Conservation (phyloP, 208 protist genomes). For the Acanthamoeba lenticulata region DNA sequence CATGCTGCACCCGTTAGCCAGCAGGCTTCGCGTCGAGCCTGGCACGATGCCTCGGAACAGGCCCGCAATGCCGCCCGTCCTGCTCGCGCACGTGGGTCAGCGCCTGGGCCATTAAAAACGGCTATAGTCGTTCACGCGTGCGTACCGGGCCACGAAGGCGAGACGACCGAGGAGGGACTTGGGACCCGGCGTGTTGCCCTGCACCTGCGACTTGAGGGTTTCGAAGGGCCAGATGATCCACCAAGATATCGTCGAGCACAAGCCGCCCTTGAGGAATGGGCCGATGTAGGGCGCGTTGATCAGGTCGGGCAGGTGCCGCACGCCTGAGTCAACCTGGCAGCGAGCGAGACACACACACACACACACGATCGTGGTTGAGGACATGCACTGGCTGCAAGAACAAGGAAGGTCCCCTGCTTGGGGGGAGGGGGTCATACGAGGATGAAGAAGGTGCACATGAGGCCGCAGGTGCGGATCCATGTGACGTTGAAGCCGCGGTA, state of each 20-base stretch:
- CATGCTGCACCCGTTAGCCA: conserved; percentile 65
- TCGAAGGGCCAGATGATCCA: conserved; percentile 73
- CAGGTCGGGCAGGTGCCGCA: conserved; percentile 63
- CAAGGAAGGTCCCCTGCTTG: neutral
- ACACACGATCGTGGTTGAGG: neutral
- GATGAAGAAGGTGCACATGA: conserved; percentile 72
- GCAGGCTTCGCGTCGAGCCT: conserved; percentile 49
- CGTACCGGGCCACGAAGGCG: conserved; percentile 21
- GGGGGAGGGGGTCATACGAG: neutral
- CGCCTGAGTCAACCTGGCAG: conserved; percentile 61
- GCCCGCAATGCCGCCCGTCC: conserved; percentile 67
- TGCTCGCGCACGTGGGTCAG: neutral
- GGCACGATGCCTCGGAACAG: conserved; percentile 72
- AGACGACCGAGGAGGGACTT: conserved; percentile 32
- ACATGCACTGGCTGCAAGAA: too few relatives aligned
- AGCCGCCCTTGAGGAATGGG: conserved; percentile 24
- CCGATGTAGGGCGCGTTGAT: conserved; percentile 65
- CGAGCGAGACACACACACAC: neutral
- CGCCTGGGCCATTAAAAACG: neutral
- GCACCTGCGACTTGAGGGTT: conserved; percentile 71
- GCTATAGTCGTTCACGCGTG: neutral
- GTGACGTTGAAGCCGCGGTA: conserved; percentile 67
- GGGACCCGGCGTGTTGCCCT: conserved; percentile 71
- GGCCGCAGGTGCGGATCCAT: conserved; percentile 69
- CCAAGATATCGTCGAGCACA: conserved; percentile 68